Evolutionary conservation across 2,329 filamentous ascomycete species (phyloP), one percentile per base, ranked within the genome.

Genomic region (Claviceps purpurea): DNA sequence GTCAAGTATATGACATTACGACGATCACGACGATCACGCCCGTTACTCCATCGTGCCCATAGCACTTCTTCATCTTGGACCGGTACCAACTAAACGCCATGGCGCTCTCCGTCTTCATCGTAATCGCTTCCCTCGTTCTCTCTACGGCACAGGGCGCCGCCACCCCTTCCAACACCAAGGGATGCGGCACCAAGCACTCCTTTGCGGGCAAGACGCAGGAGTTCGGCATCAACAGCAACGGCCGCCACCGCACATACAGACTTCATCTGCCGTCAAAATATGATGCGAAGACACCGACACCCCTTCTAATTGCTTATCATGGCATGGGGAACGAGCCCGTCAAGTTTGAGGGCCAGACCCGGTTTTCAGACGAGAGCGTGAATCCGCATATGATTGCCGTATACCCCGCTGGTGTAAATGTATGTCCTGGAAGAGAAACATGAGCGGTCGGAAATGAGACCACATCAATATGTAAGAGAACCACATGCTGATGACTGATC

Each of bases 231-330:
- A 38, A 59, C 26, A 62, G 60, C 56, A 55, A 55, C 46, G 57
- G 56, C 18, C 47, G 54, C 2, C 50, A 26, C 4, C 55, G 59
- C 4, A 51, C 42, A 1, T 61, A 60, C 47, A 51, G 55, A 20
- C 53, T 62, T 1, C 58, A 61, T 43, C 52, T 62, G 14, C 60
- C 60, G 5, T 49, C 51, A 3, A 56, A 38, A 20, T 75, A 74
- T 47, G 53, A 66, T 39, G 22, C 59, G 6, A 60, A 59, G 34
- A 60, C 57, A 20, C 56, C 62, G 0, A 66, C 68, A 52, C 69
- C 72, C 0, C 57, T 75, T 1, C 66, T 77, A 10, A 60, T 77
- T 10, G 72, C 70, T 0, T 76, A 73, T 52, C 73, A 77, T 55
- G 74, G 72, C 4, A 64, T 64, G 0, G 66, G 62, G 46, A 64